Evolutionary conservation across 202 grass and related monocot genomes (phyloP).

Genomic region (Saccharum hybrid): DNA sequence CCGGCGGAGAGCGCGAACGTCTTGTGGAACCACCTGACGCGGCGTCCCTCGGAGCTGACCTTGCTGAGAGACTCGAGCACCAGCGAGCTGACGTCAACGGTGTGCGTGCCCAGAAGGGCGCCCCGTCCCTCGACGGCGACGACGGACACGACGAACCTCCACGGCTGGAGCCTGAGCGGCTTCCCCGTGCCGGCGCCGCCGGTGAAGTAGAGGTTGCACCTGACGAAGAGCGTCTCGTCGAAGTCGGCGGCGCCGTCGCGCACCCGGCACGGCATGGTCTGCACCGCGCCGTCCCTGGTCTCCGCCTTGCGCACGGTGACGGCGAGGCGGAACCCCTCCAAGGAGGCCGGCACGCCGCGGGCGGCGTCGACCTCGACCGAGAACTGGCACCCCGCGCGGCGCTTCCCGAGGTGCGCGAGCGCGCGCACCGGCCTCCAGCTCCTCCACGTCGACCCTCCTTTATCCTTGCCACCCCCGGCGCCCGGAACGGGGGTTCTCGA

Average conservation of each 20-base stretch:
- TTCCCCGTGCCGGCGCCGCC: constrained; percentile 68
- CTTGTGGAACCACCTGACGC: constrained; percentile 61
- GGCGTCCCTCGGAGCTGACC: constrained; percentile 59
- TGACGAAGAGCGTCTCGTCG: constrained; percentile 77
- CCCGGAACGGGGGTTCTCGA: neutral
- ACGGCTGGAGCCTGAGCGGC: constrained; percentile 65
- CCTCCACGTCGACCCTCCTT: constrained; percentile 45
- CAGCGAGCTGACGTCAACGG: constrained; percentile 72
- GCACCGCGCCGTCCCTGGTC: constrained; percentile 53
- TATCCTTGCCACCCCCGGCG: neutral
- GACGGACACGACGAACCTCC: constrained; percentile 63
- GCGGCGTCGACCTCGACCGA: constrained; percentile 62
- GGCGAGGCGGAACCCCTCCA: constrained; percentile 63
- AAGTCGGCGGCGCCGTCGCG: constrained; percentile 57
- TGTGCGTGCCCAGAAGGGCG: constrained; percentile 37
- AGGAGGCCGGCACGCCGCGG: constrained; percentile 51
- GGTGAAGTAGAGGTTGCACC: constrained; percentile 69
- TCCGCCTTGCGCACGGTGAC: constrained; percentile 71
- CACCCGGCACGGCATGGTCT: constrained; percentile 71
- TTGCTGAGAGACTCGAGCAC: constrained; percentile 69
- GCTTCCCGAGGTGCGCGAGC: constrained; percentile 71
- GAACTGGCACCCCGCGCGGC: constrained; percentile 66
- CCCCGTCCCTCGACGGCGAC: constrained; percentile 50
- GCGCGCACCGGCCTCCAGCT: constrained; percentile 77
- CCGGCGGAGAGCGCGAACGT: constrained; percentile 60